These are phyloP conservation scores for grape (Vitis vinifera) DNA, from an alignment of 164 flowering plant genomes.

Conservation along the genomic window ASM3070453v1 NC_081813.1:1341001-1341500, in stretches of 20 bases:
- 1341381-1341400: neutral
- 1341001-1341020: too few relatives aligned
- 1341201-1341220: conserved; percentile 32
- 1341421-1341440: too few relatives aligned
- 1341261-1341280: conserved; percentile 10
- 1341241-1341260: conserved; percentile 43
- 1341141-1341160: conserved; percentile 47
- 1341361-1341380: conserved; percentile 4
- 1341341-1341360: neutral
- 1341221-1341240: conserved; percentile 39
- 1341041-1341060: neutral
- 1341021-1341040: neutral
- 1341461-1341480: too few relatives aligned
- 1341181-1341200: conserved; percentile 22
- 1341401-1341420: neutral
- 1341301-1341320: neutral
- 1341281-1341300: neutral
- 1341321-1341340: too few relatives aligned
- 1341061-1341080: neutral
- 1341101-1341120: neutral
- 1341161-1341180: conserved; percentile 58
- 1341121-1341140: conserved; percentile 44
- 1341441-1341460: too few relatives aligned
- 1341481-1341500: too few relatives aligned
- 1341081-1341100: neutral